Base-by-base conservation (phyloP, 176 grass and related monocot genomes). In the Aechmea fasciata region DNA sequence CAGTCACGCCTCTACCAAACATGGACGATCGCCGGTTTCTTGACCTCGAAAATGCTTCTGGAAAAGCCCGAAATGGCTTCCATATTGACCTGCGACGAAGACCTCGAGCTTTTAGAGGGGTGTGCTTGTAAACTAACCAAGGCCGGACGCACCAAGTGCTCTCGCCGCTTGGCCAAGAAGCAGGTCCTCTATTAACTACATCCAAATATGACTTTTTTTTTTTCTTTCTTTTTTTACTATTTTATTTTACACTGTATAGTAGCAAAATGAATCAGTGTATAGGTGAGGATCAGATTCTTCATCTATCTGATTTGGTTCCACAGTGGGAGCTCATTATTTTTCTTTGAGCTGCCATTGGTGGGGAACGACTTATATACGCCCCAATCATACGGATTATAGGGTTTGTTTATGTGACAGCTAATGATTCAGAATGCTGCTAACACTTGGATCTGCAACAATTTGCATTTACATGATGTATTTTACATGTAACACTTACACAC, bases 1-100 rank as follows among this genome's bases (percentile, higher is more conserved):
- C 94, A 99, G 69, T 93, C 94, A 13, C 84, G 84, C n/a, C 72
- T 85, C 18, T 74, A 85, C 22, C 65, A 84, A 71, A 88, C 69
- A 33, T 69, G 94, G 71, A 99, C 76, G 48, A 53, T 93, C 66
- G 94, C 77, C 47, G 69, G 75, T 33, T 84, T 88, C 67, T 69
- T 91, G 70, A 83, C 89, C 17, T 93, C 94, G 13, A 99, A 99
- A 71, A 79, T 93, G 71, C 65, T 99, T 28, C 66, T 99, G 51
- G 89, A 90, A 81, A 93, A 82, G 54, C 83, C 47, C 33, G 69
- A 51, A 41, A n/a, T 85, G 75, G 94, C 81, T 65, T 90, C 89
- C 10, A 79, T 79, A 64, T 68, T 88, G 54, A 67, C 94, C 78
- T 82, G 73, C 65, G 75, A 82, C 11, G 64, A 82, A 81, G 84